Base-by-base conservation (phyloP, 805 yeast genomes). In the Wickerhamiella sergipiensis region DNA sequence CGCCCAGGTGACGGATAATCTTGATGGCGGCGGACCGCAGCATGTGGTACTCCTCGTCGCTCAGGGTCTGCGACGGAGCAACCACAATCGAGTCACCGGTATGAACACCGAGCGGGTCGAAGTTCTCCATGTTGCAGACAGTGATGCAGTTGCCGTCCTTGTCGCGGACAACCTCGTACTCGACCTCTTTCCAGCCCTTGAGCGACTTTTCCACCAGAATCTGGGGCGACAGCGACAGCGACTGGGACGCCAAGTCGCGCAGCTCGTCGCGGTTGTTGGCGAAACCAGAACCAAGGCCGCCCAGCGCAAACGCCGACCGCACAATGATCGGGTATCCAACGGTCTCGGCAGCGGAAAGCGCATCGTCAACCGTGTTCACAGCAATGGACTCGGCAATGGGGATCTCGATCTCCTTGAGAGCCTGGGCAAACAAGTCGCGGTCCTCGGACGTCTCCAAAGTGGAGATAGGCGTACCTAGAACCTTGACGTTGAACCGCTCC, bases 171-270 rank as follows among this genome's bases (percentile, higher is more conserved):
- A 90, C 98, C 74, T 90, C 98, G 68, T 90, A 90, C 71, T 90
- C 98, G 56, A 90, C 94, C 71, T 90, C 98, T 69, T 90, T 90
- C 98, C 98, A 90, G 57, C 98, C 98, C 74, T 89, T 90, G 71
- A 90, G 75, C 6, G 97, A 90, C 75, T 85, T 89, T 71, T 90
- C 98, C 56, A 90, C 97, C 60, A 90, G 73, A 59, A 90, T 88
- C 74, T 90, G 98, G 48, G 97, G 97, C 19, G 97, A 80, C 55
- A 89, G 71, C 24, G 95, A 80, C 55, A 90, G 74, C 1, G 96
- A 85, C 69, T 86, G 95, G 29, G 95, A 78, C 45, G 95, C 83
- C 67, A 90, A 76, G 71, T 90, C 83, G 67, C 80, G 79, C 64
- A 90, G 77, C 70, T 92, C 97, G 52, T 76, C 76, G 56, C 77